Conservation (phyloP, 768 basidiomycete genomes). For the Strobilomyces dryophilus region DNA sequence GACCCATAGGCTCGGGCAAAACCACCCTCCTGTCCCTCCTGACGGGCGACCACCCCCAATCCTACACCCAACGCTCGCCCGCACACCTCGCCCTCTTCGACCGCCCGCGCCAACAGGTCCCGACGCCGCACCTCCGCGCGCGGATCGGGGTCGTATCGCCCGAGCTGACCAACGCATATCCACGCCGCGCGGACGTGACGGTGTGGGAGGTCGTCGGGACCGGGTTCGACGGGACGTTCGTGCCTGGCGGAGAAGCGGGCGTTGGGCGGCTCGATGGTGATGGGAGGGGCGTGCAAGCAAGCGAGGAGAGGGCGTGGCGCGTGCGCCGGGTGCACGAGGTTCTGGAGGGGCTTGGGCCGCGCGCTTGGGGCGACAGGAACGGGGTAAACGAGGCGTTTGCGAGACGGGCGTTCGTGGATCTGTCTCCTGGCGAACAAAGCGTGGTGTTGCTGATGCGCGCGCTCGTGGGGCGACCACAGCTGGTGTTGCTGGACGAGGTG, state of each 20-base stretch:
- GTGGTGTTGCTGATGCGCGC: conserved; percentile 84
- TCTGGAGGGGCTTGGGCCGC: conserved; percentile 60
- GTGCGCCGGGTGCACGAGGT: conserved; percentile 49
- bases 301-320: conserved; percentile 36
- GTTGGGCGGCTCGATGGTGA: conserved; percentile 41
- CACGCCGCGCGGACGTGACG: conserved; percentile 58
- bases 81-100: conserved; percentile 55
- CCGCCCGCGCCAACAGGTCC: conserved; percentile 55
- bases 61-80: conserved; percentile 62
- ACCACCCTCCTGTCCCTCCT: conserved; percentile 88
- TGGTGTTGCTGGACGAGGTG: conserved; percentile 88
- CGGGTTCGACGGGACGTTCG: conserved; percentile 85
- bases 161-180: conserved; percentile 90
- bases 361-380: conserved; percentile 37
- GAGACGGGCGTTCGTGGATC: conserved; percentile 50
- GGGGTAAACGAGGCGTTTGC: conserved; percentile 41
- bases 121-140: conserved; percentile 64
- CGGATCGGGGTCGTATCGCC: conserved; percentile 81
- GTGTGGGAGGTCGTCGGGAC: conserved; percentile 83
- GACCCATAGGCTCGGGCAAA: conserved; percentile 76
- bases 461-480: conserved; percentile 64
- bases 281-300: conserved; percentile 27
- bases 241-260: conserved; percentile 41
- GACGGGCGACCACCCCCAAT: conserved; percentile 94
- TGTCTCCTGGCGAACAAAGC: conserved; percentile 73